A percentile compares a stretch with the other conserved stretches of the same genome.
phyloP scores from a whole-genome alignment of 257 asterid species.

The Ehretia macrophylla region DNA sequence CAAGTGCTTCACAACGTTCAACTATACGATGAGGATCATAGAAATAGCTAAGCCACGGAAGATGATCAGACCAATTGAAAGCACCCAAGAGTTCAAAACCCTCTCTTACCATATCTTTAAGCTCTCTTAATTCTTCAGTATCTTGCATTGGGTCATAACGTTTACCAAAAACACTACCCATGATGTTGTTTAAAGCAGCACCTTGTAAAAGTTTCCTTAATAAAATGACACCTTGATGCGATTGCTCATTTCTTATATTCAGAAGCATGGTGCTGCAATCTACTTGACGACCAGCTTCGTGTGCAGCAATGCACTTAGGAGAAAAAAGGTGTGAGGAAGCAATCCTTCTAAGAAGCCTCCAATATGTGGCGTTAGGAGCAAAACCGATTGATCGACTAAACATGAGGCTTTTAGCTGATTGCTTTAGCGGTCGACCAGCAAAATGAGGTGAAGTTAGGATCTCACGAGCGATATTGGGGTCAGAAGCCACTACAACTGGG shows the following conservation, averaged over 20 bases:
- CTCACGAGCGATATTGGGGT: conserved; percentile 19
- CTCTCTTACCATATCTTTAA: conserved; percentile 46
- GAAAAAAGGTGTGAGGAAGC: conserved; percentile 14
- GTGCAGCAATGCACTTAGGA: conserved; percentile 45
- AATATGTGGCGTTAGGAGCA: too few relatives aligned
- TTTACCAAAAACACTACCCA: conserved; percentile 60
- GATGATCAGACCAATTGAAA: conserved; percentile 60
- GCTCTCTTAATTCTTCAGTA: conserved; percentile 27
- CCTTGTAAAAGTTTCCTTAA: conserved; percentile 36
- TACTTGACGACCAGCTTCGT: conserved; percentile 23
- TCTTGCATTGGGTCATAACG: conserved; percentile 25
- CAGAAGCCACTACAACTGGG: conserved; percentile 18
- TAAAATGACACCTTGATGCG: conserved; percentile 11
- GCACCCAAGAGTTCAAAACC: conserved; percentile 61
- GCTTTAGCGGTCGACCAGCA: conserved; percentile 31
- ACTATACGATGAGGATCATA: conserved; percentile 40
- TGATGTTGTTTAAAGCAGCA: conserved; percentile 47
- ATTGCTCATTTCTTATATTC: conserved; percentile 15
- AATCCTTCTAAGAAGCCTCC: too few relatives aligned
- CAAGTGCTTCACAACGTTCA: conserved; percentile 35
- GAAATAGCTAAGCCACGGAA: conserved; percentile 44
- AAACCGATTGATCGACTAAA: conserved; percentile 35
- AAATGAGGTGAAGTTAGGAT: conserved; percentile 30
- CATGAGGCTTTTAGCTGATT: conserved; percentile 33
- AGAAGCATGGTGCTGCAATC: conserved; percentile 31